Conservation (phyloP, 345 rosid species). For the Schrenkiella parvula region DNA sequence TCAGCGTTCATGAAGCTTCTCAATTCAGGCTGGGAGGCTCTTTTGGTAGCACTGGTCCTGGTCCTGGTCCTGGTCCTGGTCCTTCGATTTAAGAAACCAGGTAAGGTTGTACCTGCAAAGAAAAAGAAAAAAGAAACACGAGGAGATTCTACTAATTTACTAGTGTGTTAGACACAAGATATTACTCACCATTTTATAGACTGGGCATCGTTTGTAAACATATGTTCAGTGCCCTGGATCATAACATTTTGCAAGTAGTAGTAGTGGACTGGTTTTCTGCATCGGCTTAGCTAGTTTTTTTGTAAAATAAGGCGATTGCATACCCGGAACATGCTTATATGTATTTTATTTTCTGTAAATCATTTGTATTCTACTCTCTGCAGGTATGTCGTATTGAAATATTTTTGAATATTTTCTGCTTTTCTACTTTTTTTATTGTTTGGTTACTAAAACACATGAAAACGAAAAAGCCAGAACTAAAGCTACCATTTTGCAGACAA, state of each 20-base stretch:
- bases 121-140: neutral
- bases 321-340: conserved; percentile 18
- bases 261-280: conserved; percentile 24
- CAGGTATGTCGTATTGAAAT: no score
- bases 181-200: conserved; percentile 15
- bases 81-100: conserved; percentile 22
- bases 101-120: conserved; percentile 1
- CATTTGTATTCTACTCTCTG: no score
- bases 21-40: conserved; percentile 37
- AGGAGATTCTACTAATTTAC: conserved; percentile 18
- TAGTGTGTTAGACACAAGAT: conserved; percentile 23
- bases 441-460: no score
- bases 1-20: conserved; percentile 50
- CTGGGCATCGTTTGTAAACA: conserved; percentile 18
- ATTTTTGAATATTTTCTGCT: no score
- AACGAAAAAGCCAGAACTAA: no score
- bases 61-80: conserved; percentile 30
- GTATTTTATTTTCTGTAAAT: conserved; percentile 22
- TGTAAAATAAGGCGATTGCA: conserved; percentile 37
- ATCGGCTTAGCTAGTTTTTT: conserved; percentile 37
- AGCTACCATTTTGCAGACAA: no score
- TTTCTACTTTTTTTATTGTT: no score
- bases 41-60: conserved; percentile 31
- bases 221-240: conserved; percentile 13
- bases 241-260: conserved; percentile 28